Evolutionary conservation across 805 yeast species (phyloP).

Genomic region (Barnettozyma salicaria): DNA sequence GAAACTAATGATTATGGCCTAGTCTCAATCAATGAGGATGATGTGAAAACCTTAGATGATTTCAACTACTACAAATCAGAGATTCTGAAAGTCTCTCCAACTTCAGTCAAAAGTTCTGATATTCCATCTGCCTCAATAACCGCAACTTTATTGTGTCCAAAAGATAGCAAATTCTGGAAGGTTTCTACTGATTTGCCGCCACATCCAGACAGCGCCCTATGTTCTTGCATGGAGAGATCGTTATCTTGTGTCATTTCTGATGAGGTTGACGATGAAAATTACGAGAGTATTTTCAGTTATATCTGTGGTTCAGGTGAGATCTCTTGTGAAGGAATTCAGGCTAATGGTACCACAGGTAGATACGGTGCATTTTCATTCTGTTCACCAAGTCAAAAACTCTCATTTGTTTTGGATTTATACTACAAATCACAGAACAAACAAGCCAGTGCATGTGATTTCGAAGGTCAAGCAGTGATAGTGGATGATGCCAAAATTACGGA

Average conservation of each 20-base stretch:
- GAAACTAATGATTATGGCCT: constrained; percentile 73
- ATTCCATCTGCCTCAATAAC: constrained; percentile 31
- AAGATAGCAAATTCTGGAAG: constrained; percentile 49
- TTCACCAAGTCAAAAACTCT: constrained; percentile 54
- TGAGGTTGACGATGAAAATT: constrained; percentile 49
- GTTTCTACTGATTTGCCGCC: constrained; percentile 73
- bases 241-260: constrained; percentile 55
- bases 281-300: constrained; percentile 49
- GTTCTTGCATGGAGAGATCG: constrained; percentile 56
- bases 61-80: constrained; percentile 56
- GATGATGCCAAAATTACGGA: constrained; percentile 43
- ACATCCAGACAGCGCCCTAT: constrained; percentile 59
- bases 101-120: constrained; percentile 36
- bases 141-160: constrained; percentile 56
- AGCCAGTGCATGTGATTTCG: constrained; percentile 55
- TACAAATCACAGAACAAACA: constrained; percentile 41
- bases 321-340: constrained; percentile 54
- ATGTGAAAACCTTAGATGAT: constrained; percentile 58
- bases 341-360: constrained; percentile 56
- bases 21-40: constrained; percentile 42
- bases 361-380: constrained; percentile 77
- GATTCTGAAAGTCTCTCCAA: constrained; percentile 50
- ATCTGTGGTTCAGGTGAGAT: constrained; percentile 58
- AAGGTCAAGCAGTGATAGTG: constrained; percentile 57
- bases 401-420: constrained; percentile 61